These are phyloP conservation scores for Asterochloris erici DNA, from an alignment of 139 green algal species.

Conservation along the genomic window DNA sequence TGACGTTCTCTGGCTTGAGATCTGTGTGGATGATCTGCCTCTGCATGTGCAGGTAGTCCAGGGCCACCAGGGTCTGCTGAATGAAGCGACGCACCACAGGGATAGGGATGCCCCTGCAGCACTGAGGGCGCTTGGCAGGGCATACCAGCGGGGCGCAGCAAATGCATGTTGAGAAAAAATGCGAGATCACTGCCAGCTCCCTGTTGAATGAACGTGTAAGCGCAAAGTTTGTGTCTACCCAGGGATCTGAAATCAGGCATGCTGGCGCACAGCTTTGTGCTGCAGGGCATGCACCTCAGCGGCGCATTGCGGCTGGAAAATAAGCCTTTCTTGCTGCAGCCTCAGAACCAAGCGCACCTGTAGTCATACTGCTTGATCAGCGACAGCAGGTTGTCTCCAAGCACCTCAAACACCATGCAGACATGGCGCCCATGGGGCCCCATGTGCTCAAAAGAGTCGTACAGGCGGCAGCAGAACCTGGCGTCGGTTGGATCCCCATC, in stretches of 20 bases:
- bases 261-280: too few species aligned
- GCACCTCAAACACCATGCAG: slow-evolving; percentile 97
- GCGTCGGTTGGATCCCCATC: slow-evolving; percentile 55
- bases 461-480: slow-evolving; percentile 66
- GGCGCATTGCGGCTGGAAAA: too few species aligned
- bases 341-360: background rate
- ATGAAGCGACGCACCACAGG: slow-evolving; percentile 57
- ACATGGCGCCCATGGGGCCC: slow-evolving; percentile 92
- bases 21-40: slow-evolving; percentile 93
- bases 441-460: slow-evolving; percentile 92
- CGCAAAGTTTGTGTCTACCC: too few species aligned
- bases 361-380: slow-evolving; percentile 64
- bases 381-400: slow-evolving; percentile 80
- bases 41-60: slow-evolving; percentile 89
- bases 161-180: too few species aligned
- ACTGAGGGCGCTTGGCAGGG: too few species aligned
- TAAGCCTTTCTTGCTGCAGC: too few species aligned
- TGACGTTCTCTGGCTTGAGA: slow-evolving; percentile 97
- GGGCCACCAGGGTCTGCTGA: slow-evolving; percentile 76
- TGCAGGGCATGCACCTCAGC: slow-evolving; percentile 1
- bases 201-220: too few species aligned
- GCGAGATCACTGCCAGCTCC: too few species aligned
- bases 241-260: too few species aligned
- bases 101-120: slow-evolving; percentile 74
- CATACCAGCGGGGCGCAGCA: too few species aligned